Evolutionary conservation across 257 asterid species (phyloP).

Genomic region (Plectranthus barbatus): DNA sequence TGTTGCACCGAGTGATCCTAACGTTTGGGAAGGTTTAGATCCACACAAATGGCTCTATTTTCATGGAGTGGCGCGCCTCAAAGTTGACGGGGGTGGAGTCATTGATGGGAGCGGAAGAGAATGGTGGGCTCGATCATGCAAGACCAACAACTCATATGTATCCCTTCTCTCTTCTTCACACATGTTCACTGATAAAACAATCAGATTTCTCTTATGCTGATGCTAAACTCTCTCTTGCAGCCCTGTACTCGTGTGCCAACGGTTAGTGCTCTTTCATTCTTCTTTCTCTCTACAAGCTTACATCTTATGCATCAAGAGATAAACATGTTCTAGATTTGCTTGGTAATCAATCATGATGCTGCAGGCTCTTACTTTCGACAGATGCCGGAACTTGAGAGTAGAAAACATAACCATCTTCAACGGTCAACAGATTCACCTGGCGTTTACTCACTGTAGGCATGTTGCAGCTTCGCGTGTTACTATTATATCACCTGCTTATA

Average conservation of each 20-base stretch:
- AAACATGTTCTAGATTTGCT: background rate
- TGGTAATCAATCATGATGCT: background rate
- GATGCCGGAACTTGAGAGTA: conserved; percentile 53
- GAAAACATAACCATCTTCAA: conserved; percentile 31
- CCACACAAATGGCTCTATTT: conserved; percentile 66
- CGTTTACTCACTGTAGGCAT: conserved; percentile 35
- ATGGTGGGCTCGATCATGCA: conserved; percentile 91
- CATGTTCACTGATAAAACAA: background rate
- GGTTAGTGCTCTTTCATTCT: conserved; percentile 32
- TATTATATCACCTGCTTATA: conserved; percentile 48
- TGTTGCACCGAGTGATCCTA: conserved; percentile 54
- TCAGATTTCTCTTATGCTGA: background rate
- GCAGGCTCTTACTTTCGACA: conserved; percentile 73
- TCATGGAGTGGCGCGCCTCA: conserved; percentile 37
- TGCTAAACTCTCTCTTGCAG: conserved; percentile 38
- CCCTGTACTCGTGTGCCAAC: conserved; percentile 83
- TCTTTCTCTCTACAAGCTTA: background rate
- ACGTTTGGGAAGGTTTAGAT: conserved; percentile 43
- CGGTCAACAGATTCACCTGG: conserved; percentile 70
- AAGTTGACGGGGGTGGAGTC: conserved; percentile 57
- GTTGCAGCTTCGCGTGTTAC: conserved; percentile 38
- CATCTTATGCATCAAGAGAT: background rate
- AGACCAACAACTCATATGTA: conserved; percentile 54
- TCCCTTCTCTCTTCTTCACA: background rate
- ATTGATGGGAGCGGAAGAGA: conserved; percentile 48